Conservation (phyloP, 2,329 filamentous ascomycete genomes). For the Monosporascus ibericus region DNA sequence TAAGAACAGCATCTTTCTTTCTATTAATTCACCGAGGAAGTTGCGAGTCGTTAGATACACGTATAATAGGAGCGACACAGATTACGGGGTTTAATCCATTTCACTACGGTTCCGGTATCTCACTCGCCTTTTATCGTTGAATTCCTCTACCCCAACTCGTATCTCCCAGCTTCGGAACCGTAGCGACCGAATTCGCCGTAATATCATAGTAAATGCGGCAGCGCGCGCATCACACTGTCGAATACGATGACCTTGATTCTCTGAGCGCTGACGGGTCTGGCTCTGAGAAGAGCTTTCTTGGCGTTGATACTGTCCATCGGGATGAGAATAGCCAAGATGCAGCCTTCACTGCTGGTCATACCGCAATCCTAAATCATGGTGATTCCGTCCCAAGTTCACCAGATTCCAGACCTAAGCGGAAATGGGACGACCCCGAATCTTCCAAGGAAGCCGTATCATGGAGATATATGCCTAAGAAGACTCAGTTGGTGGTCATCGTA, state of each 20-base stretch:
- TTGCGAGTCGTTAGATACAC: too few species aligned
- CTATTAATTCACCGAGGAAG: too few species aligned
- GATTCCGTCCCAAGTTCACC: background rate
- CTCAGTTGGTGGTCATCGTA: slow-evolving; percentile 71
- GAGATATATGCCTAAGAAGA: slow-evolving; percentile 60
- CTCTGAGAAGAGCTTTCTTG: slow-evolving; percentile 7
- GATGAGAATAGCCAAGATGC: slow-evolving; percentile 8
- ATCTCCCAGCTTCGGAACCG: slow-evolving; percentile 1
- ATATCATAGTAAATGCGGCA: slow-evolving; percentile 10
- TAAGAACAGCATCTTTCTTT: too few species aligned
- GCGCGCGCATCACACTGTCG: slow-evolving; percentile 4
- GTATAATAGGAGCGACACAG: too few species aligned
- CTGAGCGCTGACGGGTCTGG: slow-evolving; percentile 11
- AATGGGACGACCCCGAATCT: slow-evolving; percentile 1
- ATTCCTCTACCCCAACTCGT: background rate
- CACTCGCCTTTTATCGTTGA: too few species aligned
- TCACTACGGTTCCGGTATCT: too few species aligned
- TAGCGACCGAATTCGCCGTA: background rate
- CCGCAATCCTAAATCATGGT: too few species aligned
- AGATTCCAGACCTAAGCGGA: background rate
- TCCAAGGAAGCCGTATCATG: slow-evolving; percentile 18
- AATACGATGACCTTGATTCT: slow-evolving; percentile 11
- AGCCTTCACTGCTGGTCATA: background rate
- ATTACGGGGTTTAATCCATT: too few species aligned
- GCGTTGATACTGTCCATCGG: slow-evolving; percentile 6